Base-by-base conservation (phyloP, 2,329 filamentous ascomycete species). In the Capronia epimyces region DNA sequence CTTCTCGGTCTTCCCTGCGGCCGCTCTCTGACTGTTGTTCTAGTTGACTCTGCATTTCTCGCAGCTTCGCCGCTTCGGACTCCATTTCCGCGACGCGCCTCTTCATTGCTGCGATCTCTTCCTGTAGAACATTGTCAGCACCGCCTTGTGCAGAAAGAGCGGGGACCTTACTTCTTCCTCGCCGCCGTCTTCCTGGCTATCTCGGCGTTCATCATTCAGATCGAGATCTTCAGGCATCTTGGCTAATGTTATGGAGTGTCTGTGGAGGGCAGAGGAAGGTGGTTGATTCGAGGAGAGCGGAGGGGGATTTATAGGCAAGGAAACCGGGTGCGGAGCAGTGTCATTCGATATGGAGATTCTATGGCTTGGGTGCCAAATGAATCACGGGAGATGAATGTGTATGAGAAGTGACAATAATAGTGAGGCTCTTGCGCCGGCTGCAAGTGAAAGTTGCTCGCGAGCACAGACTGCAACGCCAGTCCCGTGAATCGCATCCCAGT, bases 51-150 rank as follows among this genome's bases (percentile, higher is more conserved):
- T 93, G 87, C 87, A 93, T 90, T 70, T 91, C 87, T 60, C 87
- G 81, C 47, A 93, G 78, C 71, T 90, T 90, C 52, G 85, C 85
- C 3, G 87, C 87, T 74, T 93, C 87, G 64, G 88, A 86, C 73
- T 93, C 87, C 87, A 93, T 93, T 73, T 93, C 87, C 58, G 86
- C 87, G 57, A 93, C 87, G 61, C 87, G 80, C 64, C 80, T 80
- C 77, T 91, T 93, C 87, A 93, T 93, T 52, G 85, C 87, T 55
- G 82, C 82, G 64, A 93, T 91, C 70, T 93, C 87, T 77, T 91
- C 78, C 78, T 81, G 52, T 45, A 55, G 8, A 37, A 7, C 7
- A 36, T 22, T 21, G 41, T 31, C 13, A 39, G 49, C 37, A 49
- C 34, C 18, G 36, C 20, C 34, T 34, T 9, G 13, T 18, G 36